Conservation (phyloP, 371 early-diverging fungal genomes). For the Quaeritorhiza haematococci region DNA sequence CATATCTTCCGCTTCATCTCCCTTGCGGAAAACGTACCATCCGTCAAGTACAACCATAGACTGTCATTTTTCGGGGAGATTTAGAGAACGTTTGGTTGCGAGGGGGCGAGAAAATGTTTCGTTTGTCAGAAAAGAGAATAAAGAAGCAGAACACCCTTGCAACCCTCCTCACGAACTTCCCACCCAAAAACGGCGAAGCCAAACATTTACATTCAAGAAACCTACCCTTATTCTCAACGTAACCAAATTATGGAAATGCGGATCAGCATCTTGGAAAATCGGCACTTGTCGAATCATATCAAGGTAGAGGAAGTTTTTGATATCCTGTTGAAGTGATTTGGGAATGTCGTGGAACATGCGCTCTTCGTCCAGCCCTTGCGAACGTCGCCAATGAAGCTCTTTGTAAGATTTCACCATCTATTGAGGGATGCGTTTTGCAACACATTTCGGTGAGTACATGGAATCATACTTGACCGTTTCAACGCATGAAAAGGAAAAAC, state of each 20-base stretch:
- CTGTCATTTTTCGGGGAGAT: slow-evolving; percentile 2
- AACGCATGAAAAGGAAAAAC: not conserved
- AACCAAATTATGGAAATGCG: slow-evolving; percentile 20
- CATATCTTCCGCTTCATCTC: slow-evolving; percentile 36
- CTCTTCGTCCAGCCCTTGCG: slow-evolving; percentile 30
- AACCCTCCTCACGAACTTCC: not conserved
- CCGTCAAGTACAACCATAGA: slow-evolving; percentile 24
- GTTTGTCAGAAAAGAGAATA: not conserved
- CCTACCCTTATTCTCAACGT: slow-evolving; percentile 28
- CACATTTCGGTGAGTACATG: not conserved
- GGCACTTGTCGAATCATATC: slow-evolving; percentile 32
- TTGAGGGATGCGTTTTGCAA: no score
- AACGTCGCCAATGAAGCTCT: slow-evolving; percentile 30
- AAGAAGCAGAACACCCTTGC: no score
- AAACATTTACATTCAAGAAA: not conserved
- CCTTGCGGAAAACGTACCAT: slow-evolving; percentile 30
- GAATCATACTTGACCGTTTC: not conserved
- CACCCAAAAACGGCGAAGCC: not conserved
- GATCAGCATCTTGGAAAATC: slow-evolving; percentile 22
- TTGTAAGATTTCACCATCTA: slow-evolving; percentile 30
- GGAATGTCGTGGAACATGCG: slow-evolving; percentile 29
- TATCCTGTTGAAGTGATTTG: slow-evolving; percentile 29
- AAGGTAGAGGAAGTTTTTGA: slow-evolving; percentile 32
- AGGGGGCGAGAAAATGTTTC: not conserved
- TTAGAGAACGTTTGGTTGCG: not conserved